Percentiles rank a stretch among this genome's conserved stretches.
Evolutionary conservation across 306 rosid genomes (phyloP).

Genomic region (Parietaria judaica): DNA sequence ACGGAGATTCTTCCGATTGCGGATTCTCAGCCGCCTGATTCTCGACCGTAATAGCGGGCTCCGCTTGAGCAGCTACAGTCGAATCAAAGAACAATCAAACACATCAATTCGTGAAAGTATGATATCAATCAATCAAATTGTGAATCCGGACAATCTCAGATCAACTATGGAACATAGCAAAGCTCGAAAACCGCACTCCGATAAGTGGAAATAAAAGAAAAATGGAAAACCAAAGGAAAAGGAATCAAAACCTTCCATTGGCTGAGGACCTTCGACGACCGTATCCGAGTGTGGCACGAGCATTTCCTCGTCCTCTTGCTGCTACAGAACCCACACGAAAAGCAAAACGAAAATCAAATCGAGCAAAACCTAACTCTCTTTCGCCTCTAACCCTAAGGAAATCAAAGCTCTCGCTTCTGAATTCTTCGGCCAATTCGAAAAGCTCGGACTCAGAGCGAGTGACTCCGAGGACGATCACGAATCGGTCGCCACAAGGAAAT

Average conservation of each 20-base stretch:
- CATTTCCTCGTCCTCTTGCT: slow-evolving; percentile 58
- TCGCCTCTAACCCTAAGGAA: slow-evolving; percentile 29
- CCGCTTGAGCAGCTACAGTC: slow-evolving; percentile 28
- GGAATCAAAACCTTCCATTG: slow-evolving; percentile 45
- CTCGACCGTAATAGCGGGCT: slow-evolving; percentile 38
- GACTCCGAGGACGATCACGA: slow-evolving; percentile 24
- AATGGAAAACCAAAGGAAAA: neutral
- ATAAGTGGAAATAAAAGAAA: neutral
- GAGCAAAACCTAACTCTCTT: slow-evolving; percentile 30
- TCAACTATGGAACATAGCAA: slow-evolving; percentile 10
- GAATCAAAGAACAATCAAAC: slow-evolving; percentile 10
- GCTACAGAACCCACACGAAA: slow-evolving; percentile 12
- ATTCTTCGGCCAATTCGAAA: slow-evolving; percentile 9
- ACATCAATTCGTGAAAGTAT: slow-evolving; percentile 12
- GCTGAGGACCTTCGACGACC: slow-evolving; percentile 52
- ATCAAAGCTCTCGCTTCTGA: slow-evolving; percentile 11
- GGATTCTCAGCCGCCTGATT: slow-evolving; percentile 39
- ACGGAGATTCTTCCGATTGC: slow-evolving; percentile 56
- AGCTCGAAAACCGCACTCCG: slow-evolving; percentile 3
- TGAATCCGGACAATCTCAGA: slow-evolving; percentile 1
- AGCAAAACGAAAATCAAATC: slow-evolving; percentile 32
- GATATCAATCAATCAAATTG: neutral
- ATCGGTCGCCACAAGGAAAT: slow-evolving; percentile 4
- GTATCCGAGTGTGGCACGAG: slow-evolving; percentile 51
- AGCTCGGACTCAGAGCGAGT: slow-evolving; percentile 6